Base-by-base conservation (phyloP, 2,329 filamentous ascomycete species). In the Xylariaceae sp. region DNA sequence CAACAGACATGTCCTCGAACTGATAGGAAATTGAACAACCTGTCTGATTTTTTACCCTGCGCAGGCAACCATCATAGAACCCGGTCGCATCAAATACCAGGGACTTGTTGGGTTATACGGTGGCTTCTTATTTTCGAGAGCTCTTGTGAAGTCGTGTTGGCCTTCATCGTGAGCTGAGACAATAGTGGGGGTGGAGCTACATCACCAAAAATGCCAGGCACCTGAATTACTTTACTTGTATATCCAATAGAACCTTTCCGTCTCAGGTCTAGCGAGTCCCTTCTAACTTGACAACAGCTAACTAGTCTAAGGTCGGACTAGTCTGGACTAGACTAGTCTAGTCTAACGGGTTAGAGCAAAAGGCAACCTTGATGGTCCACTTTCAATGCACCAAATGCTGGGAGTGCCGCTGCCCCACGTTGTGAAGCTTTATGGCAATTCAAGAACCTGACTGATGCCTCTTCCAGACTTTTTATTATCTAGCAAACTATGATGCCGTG, bases 1-100 rank as follows among this genome's bases (percentile, higher is more conserved):
- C 71, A 50, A 78, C 59, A 46, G 75, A 76, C 75, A 79, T 79
- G 48, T 44, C 30, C 24, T 35, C 59, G 50, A 24, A 46, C 28
- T 27, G 23, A 26, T 18, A 19, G 38, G 33, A 34, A 13, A 21
- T 18, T 24, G 21, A 24, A 40, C 26, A 32, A 31, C 31, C 31
- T 16, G 21, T 12, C 18, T 34, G 28, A 27, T 13, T 19, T 14
- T 16, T 24, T 19, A 15, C 33, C 36, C 37, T 38, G 30, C 32
- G 38, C 30, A 57, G 54, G 52, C 54, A 56, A 44, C 55, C 48
- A 50, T 45, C 31, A 28, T 31, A 8, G n/a, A 36, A 14, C 18
- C 11, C 9, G 26, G n/a, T 7, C 9, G 16, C 18, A 18, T 14
- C 34, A n/a, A n/a, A n/a, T n/a, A n/a, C n/a, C n/a, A n/a, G n/a